phyloP scores from a whole-genome alignment of 2,329 filamentous ascomycete species.

The Byssothecium circinans region DNA sequence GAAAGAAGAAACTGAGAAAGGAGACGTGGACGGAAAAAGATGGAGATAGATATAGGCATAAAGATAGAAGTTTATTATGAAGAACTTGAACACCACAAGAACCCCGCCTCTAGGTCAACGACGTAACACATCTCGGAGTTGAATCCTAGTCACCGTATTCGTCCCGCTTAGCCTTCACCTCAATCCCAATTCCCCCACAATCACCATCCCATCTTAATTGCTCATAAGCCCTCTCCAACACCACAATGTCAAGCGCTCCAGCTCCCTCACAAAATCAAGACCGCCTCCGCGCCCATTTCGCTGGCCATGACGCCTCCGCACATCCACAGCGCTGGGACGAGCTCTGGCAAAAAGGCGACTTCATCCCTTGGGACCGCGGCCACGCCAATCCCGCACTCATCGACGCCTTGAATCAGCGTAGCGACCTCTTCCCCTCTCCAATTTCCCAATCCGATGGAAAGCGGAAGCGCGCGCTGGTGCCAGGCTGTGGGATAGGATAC shows the following conservation, averaged over 20 bases:
- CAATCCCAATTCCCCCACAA: too few relatives aligned
- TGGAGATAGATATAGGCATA: too few relatives aligned
- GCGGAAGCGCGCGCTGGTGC: conserved; percentile 67
- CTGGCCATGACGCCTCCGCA: conserved; percentile 42
- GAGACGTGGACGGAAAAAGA: too few relatives aligned
- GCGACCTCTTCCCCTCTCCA: conserved; percentile 35
- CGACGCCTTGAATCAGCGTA: conserved; percentile 51
- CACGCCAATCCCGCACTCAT: conserved; percentile 61
- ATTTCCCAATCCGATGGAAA: conserved; percentile 19
- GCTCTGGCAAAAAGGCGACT: conserved; percentile 57
- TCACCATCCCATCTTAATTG: too few relatives aligned
- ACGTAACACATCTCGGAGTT: too few relatives aligned
- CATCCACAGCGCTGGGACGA: conserved; percentile 56
- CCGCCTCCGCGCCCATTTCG: conserved; percentile 48
- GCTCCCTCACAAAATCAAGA: conserved; percentile 37
- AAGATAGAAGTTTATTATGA: too few relatives aligned
- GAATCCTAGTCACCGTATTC: neutral
- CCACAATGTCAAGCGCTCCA: conserved; percentile 9
- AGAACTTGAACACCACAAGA: too few relatives aligned
- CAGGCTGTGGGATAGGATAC: conserved; percentile 80
- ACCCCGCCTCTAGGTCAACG: too few relatives aligned
- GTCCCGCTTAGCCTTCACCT: too few relatives aligned
- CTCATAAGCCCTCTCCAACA: too few relatives aligned
- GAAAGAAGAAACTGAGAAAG: too few relatives aligned
- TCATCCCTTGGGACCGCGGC: conserved; percentile 63